Base-by-base conservation (phyloP, 2,329 filamentous ascomycete species). In the Huntiella omanensis region DNA sequence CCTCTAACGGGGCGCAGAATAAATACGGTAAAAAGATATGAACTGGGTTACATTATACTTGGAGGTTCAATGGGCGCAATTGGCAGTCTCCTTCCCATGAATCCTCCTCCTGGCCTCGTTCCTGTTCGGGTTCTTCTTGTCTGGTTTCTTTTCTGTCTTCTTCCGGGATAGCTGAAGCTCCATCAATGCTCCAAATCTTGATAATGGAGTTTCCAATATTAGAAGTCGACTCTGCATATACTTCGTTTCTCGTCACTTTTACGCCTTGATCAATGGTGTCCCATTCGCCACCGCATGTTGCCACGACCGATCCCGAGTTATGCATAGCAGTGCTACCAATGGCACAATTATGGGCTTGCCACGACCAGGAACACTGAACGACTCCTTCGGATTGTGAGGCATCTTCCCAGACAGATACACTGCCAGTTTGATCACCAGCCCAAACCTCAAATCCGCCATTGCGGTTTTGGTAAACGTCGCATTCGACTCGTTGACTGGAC, bases 251-350 rank as follows among this genome's bases (percentile, higher is more conserved):
- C 11, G 13, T 17, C 35, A 38, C 35, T 19, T 40, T 11, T 12
- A 36, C 42, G 16, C n/a, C 12, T 17, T 40, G 40, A 13, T 8
- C 17, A 17, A 45, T 50, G 32, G 59, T 60, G 12, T 59, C 59
- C 71, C 71, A 75, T 2, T 67, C 66, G 2, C 72, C 72, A 0
- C 70, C 70, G 53, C 70, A 75, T 0, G 71, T 75, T 15, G 68
- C 72, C 12, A 67, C 58, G 1, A 75, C 72, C 0, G 71, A 69
- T 2, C 73, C 73, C 51, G 69, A 69, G 3, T 59, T 57, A 53
- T 77, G 73, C 48, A 77, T 55, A 11, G 62, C 60, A 5, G 68
- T 62, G 37, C 66, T 67, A 6, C 69, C 69, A 0, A 75, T 60
- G 1, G 70, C 64, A 1, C 66, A 62, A 4, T 55, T 55, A 48